Evolutionary conservation across 2,329 filamentous ascomycete species (phyloP), one percentile per base, ranked within the genome.

Genomic region (Xylaria sp.): DNA sequence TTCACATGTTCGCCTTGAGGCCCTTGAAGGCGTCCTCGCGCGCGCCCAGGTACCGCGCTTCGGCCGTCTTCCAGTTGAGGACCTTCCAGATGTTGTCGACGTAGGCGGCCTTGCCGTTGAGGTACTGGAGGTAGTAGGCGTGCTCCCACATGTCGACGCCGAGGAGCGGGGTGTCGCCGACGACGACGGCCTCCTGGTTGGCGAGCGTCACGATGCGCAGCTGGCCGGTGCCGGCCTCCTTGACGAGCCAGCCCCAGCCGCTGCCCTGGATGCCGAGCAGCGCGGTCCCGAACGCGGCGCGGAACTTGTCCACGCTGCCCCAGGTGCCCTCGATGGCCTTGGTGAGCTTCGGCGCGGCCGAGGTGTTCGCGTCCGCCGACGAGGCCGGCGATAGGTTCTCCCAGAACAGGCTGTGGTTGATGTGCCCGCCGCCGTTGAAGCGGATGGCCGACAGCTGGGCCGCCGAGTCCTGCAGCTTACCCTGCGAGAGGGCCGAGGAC

Each of bases 391-490:
- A 74, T 17, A 95, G 81, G 72, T 91, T 92, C 75, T 90, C 86
- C 92, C 92, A 97, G 80, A 96, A 96, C 34, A 96, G 84, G 0
- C 85, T 87, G 79, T 96, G 92, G 78, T 97, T 97, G 75, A 95
- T 88, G 78, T 96, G 92, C 6, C 92, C 92, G 40, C 92, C 92
- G 44, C 89, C 92, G 71, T 96, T 91, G 82, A 96, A 96, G 67
- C 88, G 89, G 76, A 96, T 86, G 57, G 83, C 83, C 17, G 82
- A 75, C 51, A 91, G 82, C 63, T 91, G 86, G 3, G 79, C 74
- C 4, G 83, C 76, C 49, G 90, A 79, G 62, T 91, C 83, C 60
- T 78, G 77, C 39, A 79, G 74, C 20, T 87, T 81, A 44, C 78
- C 73, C 52, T 78, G 76, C 7, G 77, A 69, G 2, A 81, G 74